Evolutionary conservation across 345 rosid genomes (phyloP).

Genomic region (Eucalyptus sideroxylon): DNA sequence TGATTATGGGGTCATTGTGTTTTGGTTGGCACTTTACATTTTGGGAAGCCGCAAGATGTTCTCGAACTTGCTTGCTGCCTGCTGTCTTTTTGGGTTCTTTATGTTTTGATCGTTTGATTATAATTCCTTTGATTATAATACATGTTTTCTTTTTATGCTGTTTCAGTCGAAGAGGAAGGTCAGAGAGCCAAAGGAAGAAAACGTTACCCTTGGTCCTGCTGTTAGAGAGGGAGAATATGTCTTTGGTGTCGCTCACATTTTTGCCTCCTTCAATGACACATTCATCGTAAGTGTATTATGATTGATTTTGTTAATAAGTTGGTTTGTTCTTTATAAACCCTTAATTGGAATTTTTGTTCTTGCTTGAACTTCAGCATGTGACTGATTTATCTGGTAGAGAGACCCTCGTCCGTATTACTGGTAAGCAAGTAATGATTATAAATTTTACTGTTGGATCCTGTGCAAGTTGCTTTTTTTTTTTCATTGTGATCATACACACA

Average conservation of each 20-base stretch:
- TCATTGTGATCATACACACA: neutral
- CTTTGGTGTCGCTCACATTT: constrained; percentile 84
- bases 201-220: constrained; percentile 68
- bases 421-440: constrained; percentile 8
- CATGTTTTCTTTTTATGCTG: neutral
- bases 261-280: constrained; percentile 88
- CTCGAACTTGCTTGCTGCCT: neutral
- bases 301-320: neutral
- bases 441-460: neutral
- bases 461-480: neutral
- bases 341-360: neutral
- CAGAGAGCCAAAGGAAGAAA: constrained; percentile 89
- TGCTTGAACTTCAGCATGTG: constrained; percentile 45
- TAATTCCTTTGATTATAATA: neutral
- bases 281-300: constrained; percentile 52
- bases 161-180: constrained; percentile 61
- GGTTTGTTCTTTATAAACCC: neutral
- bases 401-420: constrained; percentile 87
- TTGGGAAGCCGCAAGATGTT: neutral
- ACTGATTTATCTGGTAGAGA: constrained; percentile 94
- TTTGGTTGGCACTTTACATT: neutral
- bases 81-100: neutral
- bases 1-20: neutral
- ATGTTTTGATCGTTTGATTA: neutral
- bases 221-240: constrained; percentile 73